Evolutionary conservation across 345 rosid species (phyloP).

Genomic region (Salix koriyanagi): DNA sequence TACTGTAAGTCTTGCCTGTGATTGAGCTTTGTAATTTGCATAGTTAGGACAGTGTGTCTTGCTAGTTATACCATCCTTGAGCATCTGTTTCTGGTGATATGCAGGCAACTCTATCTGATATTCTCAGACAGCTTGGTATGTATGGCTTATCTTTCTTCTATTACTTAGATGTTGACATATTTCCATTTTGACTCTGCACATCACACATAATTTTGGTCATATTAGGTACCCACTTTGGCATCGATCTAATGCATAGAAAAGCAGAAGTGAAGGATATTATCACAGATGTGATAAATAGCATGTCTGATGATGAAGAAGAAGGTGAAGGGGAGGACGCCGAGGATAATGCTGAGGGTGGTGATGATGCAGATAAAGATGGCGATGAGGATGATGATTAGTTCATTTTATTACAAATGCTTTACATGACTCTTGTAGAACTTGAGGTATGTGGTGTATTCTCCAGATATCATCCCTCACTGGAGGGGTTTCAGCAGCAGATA

Average conservation of each 20-base stretch:
- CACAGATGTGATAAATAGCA: conserved; percentile 79
- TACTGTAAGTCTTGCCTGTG: conserved; percentile 53
- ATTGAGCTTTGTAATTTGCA: background rate
- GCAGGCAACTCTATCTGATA: conserved; percentile 94
- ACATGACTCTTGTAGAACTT: conserved; percentile 1
- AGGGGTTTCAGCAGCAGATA: conserved; percentile 13
- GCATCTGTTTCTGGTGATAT: background rate
- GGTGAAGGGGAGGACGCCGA: conserved; percentile 55
- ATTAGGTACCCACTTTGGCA: conserved; percentile 66
- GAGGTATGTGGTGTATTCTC: conserved; percentile 19
- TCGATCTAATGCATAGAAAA: conserved; percentile 75
- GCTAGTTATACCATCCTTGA: conserved; percentile 1
- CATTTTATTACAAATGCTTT: background rate
- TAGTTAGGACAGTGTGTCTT: background rate
- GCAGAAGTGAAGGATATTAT: conserved; percentile 87
- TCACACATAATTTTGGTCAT: conserved; percentile 8
- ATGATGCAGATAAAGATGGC: conserved; percentile 42
- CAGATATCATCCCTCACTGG: background rate
- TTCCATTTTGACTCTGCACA: conserved; percentile 1
- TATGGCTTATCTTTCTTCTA: conserved; percentile 23
- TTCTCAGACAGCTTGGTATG: conserved; percentile 76
- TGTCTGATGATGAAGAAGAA: conserved; percentile 83
- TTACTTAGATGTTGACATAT: too few species aligned
- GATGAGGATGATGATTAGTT: conserved; percentile 42
- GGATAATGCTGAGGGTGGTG: conserved; percentile 42